These are phyloP conservation scores for Pleurotus citrinopileatus DNA, from an alignment of 768 basidiomycete species.

Conservation along the genomic window DNA sequence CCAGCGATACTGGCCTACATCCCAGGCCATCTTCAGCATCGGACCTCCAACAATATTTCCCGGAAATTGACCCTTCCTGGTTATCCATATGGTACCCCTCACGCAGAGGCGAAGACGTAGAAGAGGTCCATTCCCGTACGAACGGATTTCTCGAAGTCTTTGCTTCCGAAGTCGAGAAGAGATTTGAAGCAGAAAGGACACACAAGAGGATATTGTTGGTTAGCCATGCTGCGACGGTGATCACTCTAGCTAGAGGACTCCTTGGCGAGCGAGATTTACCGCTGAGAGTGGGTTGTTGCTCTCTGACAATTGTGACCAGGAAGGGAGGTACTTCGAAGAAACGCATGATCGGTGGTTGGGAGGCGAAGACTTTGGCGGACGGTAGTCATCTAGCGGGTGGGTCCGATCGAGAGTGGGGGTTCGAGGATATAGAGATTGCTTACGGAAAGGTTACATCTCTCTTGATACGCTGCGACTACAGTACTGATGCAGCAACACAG, in stretches of 20 bases:
- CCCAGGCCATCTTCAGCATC: constrained; percentile 65
- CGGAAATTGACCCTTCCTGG: constrained; percentile 65
- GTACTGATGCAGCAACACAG: constrained; percentile 28
- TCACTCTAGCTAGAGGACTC: constrained; percentile 61
- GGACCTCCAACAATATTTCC: constrained; percentile 51
- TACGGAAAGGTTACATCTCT: constrained; percentile 52
- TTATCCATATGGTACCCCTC: constrained; percentile 64
- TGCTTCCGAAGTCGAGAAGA: constrained; percentile 45
- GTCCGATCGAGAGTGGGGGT: constrained; percentile 72
- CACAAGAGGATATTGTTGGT: constrained; percentile 59
- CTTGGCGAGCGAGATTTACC: constrained; percentile 48
- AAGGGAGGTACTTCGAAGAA: constrained; percentile 19
- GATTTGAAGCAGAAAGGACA: constrained; percentile 29
- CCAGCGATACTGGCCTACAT: constrained; percentile 66
- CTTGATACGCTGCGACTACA: not conserved
- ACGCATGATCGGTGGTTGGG: constrained; percentile 42
- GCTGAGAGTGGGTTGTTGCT: constrained; percentile 73
- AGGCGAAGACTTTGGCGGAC: constrained; percentile 44
- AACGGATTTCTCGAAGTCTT: constrained; percentile 51
- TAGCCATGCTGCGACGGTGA: constrained; percentile 74
- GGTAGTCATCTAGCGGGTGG: constrained; percentile 60
- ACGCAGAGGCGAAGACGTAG: constrained; percentile 69
- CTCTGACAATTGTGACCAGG: constrained; percentile 55
- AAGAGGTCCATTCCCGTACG: constrained; percentile 58
- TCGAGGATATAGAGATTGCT: constrained; percentile 64